Evolutionary conservation across 495 filamentous ascomycete genomes (phyloP), one percentile per base, ranked within the genome.

Genomic region (Daldinia decipiens): DNA sequence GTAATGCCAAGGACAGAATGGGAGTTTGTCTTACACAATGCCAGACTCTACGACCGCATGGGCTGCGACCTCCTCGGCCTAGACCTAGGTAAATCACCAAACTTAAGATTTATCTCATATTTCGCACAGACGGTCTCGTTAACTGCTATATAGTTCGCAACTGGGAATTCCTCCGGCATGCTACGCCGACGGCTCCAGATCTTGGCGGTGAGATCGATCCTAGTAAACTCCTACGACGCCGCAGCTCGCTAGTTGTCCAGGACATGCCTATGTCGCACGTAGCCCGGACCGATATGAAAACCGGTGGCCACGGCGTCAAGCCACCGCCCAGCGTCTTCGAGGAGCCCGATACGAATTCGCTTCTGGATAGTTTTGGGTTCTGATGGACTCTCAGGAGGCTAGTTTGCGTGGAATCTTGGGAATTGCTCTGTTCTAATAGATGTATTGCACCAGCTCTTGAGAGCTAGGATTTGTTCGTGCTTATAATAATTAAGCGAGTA

Each of bases 31-130:
- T 78, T 97, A 27, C 92, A 96, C 71, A 97, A 91, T 55, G 95
- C 95, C 9, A 84, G 92, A 32, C 82, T 97, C 4, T 97, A 98
- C 72, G 90, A 93, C 76, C 88, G 96, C 0, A 98, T 98, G 96
- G 95, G 95, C 12, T 97, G 95, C 73, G 95, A 97, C 76, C 73
- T 97, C n/a, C 87, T 98, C 1, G 95, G 96, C 11, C 81, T 99
- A 11, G 93, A 97, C 71, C 77, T 95, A 12, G 88, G 85, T 86
- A 79, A 56, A 80, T 34, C 24, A 17, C 40, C 9, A 36, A 45
- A 50, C 17, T 32, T 11, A 27, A 24, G 3, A 27, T 38, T 7
- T 8, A 17, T 3, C 32, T 13, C 56, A 12, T 36, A 21, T 64
- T 12, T 39, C 51, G 1, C 47, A 31, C 26, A 9, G 12, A 26